Conservation (phyloP, 768 basidiomycete species). For the Leccinum uliginosum region DNA sequence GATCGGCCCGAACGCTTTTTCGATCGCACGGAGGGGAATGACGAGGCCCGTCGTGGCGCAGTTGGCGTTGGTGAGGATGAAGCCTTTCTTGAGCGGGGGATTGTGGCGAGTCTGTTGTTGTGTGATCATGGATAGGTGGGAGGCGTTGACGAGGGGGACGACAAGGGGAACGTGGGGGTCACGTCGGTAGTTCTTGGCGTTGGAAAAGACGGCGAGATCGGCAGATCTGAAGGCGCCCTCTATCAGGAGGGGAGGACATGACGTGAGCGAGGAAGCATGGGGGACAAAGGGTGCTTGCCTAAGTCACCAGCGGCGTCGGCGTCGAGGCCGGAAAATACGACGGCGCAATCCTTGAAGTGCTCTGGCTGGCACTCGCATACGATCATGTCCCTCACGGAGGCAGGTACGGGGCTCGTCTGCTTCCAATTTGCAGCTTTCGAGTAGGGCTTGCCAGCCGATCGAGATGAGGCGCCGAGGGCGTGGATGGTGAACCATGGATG, state of each 20-base stretch:
- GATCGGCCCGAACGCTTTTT: slow-evolving; percentile 90
- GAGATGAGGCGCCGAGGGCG: slow-evolving; percentile 81
- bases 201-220: slow-evolving; percentile 91
- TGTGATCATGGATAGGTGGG: slow-evolving; percentile 76
- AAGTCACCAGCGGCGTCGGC: slow-evolving; percentile 93
- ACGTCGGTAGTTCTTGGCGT: slow-evolving; percentile 93
- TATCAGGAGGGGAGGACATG: background rate
- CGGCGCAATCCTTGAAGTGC: slow-evolving; percentile 72
- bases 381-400: slow-evolving; percentile 45
- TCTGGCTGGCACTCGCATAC: slow-evolving; percentile 76
- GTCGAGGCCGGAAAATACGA: slow-evolving; percentile 96
- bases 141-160: slow-evolving; percentile 92
- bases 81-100: slow-evolving; percentile 73
- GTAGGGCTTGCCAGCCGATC: slow-evolving; percentile 86
- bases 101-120: slow-evolving; percentile 73
- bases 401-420: slow-evolving; percentile 73
- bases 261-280: background rate
- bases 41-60: slow-evolving; percentile 94
- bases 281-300: slow-evolving; percentile 44
- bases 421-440: slow-evolving; percentile 80
- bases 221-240: slow-evolving; percentile 84
- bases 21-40: slow-evolving; percentile 87
- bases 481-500: slow-evolving; percentile 92
- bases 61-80: slow-evolving; percentile 98
- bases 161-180: slow-evolving; percentile 92